Base-by-base conservation (phyloP, 371 early-diverging fungal species). In the Circinella minor region DNA sequence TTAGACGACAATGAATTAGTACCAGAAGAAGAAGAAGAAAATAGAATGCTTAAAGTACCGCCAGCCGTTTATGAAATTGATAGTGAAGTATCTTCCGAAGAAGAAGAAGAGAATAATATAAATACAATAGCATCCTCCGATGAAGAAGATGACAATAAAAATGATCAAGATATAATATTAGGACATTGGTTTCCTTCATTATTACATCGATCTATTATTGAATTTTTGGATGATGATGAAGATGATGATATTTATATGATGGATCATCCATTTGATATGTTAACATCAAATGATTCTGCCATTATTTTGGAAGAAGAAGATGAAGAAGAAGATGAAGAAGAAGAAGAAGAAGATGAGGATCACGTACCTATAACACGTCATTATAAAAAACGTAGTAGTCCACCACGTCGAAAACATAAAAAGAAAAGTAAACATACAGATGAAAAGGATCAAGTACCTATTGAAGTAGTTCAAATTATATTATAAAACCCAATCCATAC, bases 121-220 rank as follows among this genome's bases (percentile, higher is more conserved):
- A 43, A 43, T 43, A 43, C 43, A 43, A 1, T 6, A 11, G 3
- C 43, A 43, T 27, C 27, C 0, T 27, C 27, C 27, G 43, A 55
- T 1, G 65, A 71, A 15, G 67, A 71, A 15, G 71, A 71, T 4
- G 68, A 69, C 13, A 71, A 67, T 7, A 18, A 55, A 0, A 20
- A 38, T 14, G 49, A 49, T 34, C 69, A 69, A 9, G 69, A 73
- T 20, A 48, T 66, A 37, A 59, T 68, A 17, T 65, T 71, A 10
- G 74, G 73, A 7, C 66, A 70, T 43, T 73, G 69, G 73, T 73
- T 73, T 66, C 69, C 73, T 13, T 73, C 73, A 43, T 47, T 73
- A 36, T 43, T 68, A 14, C 69, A 69, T 36, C 57, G 61, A 38
- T 73, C 73, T 0, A 61, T 63, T 10, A 73, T 73, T 48, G 73